Percentiles rank a stretch among this genome's conserved stretches.
Conservation (phyloP, 208 protist species). For the Trypanosoma theileri region DNA sequence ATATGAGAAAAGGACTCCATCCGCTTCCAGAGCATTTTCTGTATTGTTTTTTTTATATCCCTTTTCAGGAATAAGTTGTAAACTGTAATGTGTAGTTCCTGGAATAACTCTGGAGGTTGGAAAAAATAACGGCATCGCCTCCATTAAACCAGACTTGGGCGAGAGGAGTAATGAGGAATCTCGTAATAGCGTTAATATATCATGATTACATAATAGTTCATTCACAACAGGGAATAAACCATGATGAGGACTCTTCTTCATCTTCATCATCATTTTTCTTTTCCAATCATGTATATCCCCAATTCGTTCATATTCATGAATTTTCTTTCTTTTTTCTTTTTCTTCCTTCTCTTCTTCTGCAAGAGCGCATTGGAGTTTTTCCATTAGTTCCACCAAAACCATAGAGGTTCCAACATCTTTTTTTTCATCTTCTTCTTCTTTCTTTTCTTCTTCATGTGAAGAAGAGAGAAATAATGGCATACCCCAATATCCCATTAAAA, state of each 20-base stretch:
- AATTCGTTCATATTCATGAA: neutral
- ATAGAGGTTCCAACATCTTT: neutral
- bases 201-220: constrained; percentile 1
- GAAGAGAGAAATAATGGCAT: constrained; percentile 16
- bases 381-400: constrained; percentile 2
- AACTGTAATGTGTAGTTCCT: constrained; percentile 19
- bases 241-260: neutral
- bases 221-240: constrained; percentile 5
- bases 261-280: neutral
- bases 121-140: constrained; percentile 12
- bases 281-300: neutral
- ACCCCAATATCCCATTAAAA: constrained; percentile 25
- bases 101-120: constrained; percentile 16
- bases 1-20: constrained; percentile 17
- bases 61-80: constrained; percentile 5
- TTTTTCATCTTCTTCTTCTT: neutral
- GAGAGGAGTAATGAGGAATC: constrained; percentile 12
- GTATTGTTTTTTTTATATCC: constrained; percentile 2
- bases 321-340: constrained; percentile 1
- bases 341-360: constrained; percentile 9
- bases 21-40: neutral
- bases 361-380: neutral
- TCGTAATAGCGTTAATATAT: constrained; percentile 12
- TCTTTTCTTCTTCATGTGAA: neutral
- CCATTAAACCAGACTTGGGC: constrained; percentile 6